A percentile compares a stretch with the other conserved stretches of the same genome.
phyloP scores from a whole-genome alignment of 2,329 filamentous ascomycete genomes.

The Fusarium solani-melongenae region DNA sequence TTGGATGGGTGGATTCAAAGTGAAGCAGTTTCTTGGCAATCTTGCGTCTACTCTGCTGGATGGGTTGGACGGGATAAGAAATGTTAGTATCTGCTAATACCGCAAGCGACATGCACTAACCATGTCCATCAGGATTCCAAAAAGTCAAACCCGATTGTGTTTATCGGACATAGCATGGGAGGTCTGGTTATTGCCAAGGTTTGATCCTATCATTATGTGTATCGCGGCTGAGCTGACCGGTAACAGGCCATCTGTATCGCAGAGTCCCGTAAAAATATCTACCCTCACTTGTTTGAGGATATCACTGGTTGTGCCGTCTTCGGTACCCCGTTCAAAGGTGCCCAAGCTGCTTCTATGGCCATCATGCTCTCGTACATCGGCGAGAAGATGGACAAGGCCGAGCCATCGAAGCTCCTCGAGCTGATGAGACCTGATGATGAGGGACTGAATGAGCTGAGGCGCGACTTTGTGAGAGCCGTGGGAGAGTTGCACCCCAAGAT shows the following conservation, averaged over 20 bases:
- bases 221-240: background rate
- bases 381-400: conserved; percentile 47
- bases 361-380: conserved; percentile 51
- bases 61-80: conserved; percentile 48
- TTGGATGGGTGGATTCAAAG: conserved; percentile 53
- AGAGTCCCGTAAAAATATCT: conserved; percentile 49
- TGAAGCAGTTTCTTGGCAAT: conserved; percentile 55
- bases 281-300: conserved; percentile 53
- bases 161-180: conserved; percentile 58
- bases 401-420: conserved; percentile 51
- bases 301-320: conserved; percentile 54
- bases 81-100: conserved; percentile 38
- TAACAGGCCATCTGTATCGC: conserved; percentile 44
- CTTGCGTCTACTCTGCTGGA: conserved; percentile 52
- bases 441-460: conserved; percentile 49
- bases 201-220: background rate
- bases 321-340: conserved; percentile 55
- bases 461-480: conserved; percentile 53
- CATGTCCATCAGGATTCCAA: background rate
- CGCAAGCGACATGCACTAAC: background rate
- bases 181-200: conserved; percentile 57
- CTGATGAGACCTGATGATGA: conserved; percentile 55
- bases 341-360: conserved; percentile 50
- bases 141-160: conserved; percentile 51
- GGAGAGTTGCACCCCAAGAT: conserved; percentile 51